phyloP scores from a whole-genome alignment of 768 basidiomycete genomes.

The Lenzites betulinus region DNA sequence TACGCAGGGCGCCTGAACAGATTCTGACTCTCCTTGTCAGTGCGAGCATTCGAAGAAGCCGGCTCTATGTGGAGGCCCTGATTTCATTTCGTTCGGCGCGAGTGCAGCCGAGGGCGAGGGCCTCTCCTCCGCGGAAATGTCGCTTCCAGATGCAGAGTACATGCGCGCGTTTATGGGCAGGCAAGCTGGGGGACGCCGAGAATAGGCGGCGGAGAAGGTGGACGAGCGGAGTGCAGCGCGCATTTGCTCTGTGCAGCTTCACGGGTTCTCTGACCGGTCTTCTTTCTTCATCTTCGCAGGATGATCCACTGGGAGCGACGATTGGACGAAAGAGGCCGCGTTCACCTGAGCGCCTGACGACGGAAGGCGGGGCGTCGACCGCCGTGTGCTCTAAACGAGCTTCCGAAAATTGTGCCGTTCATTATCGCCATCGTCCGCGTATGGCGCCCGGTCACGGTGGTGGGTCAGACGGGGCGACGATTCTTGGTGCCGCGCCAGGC shows the following conservation, averaged over 20 bases:
- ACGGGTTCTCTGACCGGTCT: neutral
- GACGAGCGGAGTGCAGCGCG: neutral
- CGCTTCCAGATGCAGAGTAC: neutral
- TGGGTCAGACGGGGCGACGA: too few relatives aligned
- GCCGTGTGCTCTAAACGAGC: neutral
- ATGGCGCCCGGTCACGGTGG: too few relatives aligned
- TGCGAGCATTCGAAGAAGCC: neutral
- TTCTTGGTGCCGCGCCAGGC: too few relatives aligned
- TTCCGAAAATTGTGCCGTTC: neutral
- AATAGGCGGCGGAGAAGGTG: slow-evolving; percentile 1
- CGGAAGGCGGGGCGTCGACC: neutral
- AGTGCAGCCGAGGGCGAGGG: neutral
- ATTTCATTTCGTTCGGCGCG: neutral
- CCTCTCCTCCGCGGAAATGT: neutral
- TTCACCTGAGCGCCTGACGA: neutral
- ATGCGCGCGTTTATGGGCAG: neutral
- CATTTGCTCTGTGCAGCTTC: neutral
- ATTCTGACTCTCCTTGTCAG: neutral
- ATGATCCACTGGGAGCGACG: slow-evolving; percentile 6
- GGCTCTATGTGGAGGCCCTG: neutral
- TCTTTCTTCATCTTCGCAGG: slow-evolving; percentile 6
- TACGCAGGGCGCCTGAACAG: neutral
- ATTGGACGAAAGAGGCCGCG: neutral
- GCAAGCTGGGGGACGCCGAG: too few relatives aligned
- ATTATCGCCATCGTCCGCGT: neutral